These are phyloP conservation scores for Tetracladium setigerum DNA, from an alignment of 495 filamentous ascomycete genomes.

Conservation along the genomic window DNA sequence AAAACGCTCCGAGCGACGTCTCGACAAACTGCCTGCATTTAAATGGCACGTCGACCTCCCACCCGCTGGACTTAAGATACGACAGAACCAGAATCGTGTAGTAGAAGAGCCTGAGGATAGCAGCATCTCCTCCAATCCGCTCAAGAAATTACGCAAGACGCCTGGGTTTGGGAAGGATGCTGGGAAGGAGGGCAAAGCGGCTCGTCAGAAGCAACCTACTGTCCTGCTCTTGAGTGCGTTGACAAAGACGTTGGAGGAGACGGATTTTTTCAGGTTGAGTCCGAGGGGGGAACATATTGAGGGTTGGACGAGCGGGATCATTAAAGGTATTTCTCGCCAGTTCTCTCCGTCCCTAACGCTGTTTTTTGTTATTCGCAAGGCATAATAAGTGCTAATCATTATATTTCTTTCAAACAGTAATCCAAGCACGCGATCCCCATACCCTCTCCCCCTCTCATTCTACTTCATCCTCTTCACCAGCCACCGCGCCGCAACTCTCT, in stretches of 20 bases:
- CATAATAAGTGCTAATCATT: conserved; percentile 7
- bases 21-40: conserved; percentile 17
- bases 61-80: background rate
- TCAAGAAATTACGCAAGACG: conserved; percentile 1
- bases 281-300: conserved; percentile 54
- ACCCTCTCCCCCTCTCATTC: conserved; percentile 43
- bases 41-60: conserved; percentile 6
- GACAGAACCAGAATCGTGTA: background rate
- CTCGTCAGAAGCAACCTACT: conserved; percentile 4
- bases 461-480: conserved; percentile 59
- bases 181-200: background rate
- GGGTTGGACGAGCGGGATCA: conserved; percentile 48
- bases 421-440: conserved; percentile 35
- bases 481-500: conserved; percentile 43
- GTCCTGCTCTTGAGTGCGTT: conserved; percentile 43
- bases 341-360: too few relatives aligned
- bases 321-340: conserved; percentile 16
- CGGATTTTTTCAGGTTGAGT: conserved; percentile 56
- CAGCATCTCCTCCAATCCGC: too few relatives aligned
- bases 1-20: conserved; percentile 5
- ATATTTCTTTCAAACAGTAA: conserved; percentile 8
- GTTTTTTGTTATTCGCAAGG: too few relatives aligned
- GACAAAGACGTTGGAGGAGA: conserved; percentile 46
- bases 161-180: background rate
- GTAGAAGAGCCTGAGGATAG: background rate